Evolutionary conservation across 1,139 yeast species (phyloP), one percentile per base, ranked within the genome.

Genomic region (Kurtzmaniella quercitrusa): DNA sequence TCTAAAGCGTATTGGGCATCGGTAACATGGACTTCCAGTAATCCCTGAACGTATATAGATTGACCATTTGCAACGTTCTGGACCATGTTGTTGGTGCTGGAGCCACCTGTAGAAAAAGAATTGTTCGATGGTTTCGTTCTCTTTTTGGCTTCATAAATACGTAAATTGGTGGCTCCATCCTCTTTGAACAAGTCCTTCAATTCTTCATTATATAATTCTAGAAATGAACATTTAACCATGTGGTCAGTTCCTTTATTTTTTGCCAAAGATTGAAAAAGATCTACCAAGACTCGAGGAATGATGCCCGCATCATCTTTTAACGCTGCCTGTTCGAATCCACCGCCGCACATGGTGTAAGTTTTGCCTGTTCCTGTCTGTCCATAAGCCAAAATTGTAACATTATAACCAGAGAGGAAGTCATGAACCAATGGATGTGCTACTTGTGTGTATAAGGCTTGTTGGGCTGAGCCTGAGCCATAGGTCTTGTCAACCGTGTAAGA

Each of bases 301-400:
- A 85, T 74, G 5, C 94, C 94, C 0, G 85, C 78, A 36, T 71
- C 61, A 14, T 54, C 60, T 32, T 51, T 48, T 7, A 66, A 63
- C 6, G 60, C 54, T 14, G 21, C 37, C 14, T 34, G 37, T 20
- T 34, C 37, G 14, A 34, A 34, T 19, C 37, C 37, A 8, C 37
- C 82, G 20, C 95, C 95, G 53, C 88, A 79, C 95, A 88, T 88
- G 2, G 96, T 88, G 54, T 83, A 82, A 0, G 96, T 87, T 55
- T 87, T 87, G 2, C 96, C 95, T 0, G 95, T 84, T 8, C 95
- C 95, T 0, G 95, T 88, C 62, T 88, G 96, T 8, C 96, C 95
- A 59, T 88, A 88, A 0, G 95, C 95, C 53, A 88, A 74, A 3
- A 88, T 74, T 0, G 96, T 86, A 44, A 89, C 88, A 53, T 86